A percentile compares a stretch with the other conserved stretches of the same genome.
These are phyloP conservation scores for Ophiocordyceps australis DNA, from an alignment of 2,329 filamentous ascomycete genomes.

Conservation along the genomic window DNA sequence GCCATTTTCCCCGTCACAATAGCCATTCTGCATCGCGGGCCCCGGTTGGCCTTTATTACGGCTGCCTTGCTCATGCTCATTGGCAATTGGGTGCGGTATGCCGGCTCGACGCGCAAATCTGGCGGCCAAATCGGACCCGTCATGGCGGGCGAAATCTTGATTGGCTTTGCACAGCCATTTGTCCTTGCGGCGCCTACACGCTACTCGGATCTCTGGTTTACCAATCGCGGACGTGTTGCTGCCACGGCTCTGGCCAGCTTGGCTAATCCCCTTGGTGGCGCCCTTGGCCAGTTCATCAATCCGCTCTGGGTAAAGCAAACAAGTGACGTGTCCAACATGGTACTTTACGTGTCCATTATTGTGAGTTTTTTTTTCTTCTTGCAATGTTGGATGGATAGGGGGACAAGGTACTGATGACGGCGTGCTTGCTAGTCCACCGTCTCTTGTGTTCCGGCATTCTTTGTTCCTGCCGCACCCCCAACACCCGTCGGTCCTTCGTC, in stretches of 20 bases:
- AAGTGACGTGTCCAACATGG: constrained; percentile 56
- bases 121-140: constrained; percentile 54
- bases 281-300: constrained; percentile 71
- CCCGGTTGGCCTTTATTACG: constrained; percentile 57
- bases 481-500: constrained; percentile 58
- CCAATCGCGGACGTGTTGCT: constrained; percentile 61
- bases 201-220: constrained; percentile 94
- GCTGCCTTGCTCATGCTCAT: constrained; percentile 56
- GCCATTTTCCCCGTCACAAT: constrained; percentile 54
- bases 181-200: constrained; percentile 75
- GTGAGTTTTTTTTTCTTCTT: constrained; percentile 27
- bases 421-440: constrained; percentile 15
- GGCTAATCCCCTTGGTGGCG: constrained; percentile 80
- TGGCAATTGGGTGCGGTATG: constrained; percentile 88
- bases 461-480: constrained; percentile 60
- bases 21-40: constrained; percentile 61
- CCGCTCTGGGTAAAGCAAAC: constrained; percentile 53
- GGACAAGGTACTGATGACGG: too few relatives aligned
- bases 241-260: constrained; percentile 74
- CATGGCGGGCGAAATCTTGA: constrained; percentile 84
- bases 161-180: constrained; percentile 81
- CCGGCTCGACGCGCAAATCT: constrained; percentile 35
- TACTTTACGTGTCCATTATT: constrained; percentile 72
- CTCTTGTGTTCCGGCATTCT: constrained; percentile 57
- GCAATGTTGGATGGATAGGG: too few relatives aligned